These are phyloP conservation scores for Thelonectria rubi DNA, from an alignment of 2,329 filamentous ascomycete species.

Conservation along the genomic window DNA sequence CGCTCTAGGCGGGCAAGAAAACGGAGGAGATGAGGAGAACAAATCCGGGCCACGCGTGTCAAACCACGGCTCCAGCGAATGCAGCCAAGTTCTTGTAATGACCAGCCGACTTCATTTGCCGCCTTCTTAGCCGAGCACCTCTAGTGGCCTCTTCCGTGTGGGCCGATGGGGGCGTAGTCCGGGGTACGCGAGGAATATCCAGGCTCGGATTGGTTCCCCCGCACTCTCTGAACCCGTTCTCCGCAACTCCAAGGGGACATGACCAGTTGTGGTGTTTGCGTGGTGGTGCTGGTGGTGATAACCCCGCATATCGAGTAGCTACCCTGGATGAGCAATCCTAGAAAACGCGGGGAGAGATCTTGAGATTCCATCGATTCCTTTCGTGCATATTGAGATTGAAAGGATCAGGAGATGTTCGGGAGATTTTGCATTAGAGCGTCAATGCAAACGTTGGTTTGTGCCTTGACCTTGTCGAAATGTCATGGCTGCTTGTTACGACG, in stretches of 20 bases:
- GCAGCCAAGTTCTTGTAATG: background rate
- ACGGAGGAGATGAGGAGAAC: background rate
- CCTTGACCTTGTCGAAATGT: background rate
- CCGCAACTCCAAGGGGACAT: background rate
- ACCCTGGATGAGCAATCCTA: background rate
- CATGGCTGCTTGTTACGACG: background rate
- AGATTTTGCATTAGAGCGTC: background rate
- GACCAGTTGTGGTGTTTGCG: background rate
- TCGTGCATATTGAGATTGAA: background rate
- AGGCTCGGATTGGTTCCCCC: conserved; percentile 6
- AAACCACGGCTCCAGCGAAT: background rate
- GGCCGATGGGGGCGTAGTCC: conserved; percentile 1
- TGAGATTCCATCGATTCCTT: background rate
- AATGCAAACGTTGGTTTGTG: background rate
- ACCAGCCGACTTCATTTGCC: conserved; percentile 9
- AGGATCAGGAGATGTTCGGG: background rate
- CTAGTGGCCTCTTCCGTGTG: background rate
- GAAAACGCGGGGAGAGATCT: conserved; percentile 6
- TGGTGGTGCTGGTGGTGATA: background rate
- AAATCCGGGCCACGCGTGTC: background rate
- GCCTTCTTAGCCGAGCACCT: conserved; percentile 2
- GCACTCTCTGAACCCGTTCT: background rate
- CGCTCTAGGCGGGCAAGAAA: background rate
- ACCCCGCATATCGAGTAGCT: conserved; percentile 1
- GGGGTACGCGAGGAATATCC: conserved; percentile 1